These are phyloP conservation scores for Primulina eburnea DNA, from an alignment of 257 asterid species.

Conservation along the genomic window DNA sequence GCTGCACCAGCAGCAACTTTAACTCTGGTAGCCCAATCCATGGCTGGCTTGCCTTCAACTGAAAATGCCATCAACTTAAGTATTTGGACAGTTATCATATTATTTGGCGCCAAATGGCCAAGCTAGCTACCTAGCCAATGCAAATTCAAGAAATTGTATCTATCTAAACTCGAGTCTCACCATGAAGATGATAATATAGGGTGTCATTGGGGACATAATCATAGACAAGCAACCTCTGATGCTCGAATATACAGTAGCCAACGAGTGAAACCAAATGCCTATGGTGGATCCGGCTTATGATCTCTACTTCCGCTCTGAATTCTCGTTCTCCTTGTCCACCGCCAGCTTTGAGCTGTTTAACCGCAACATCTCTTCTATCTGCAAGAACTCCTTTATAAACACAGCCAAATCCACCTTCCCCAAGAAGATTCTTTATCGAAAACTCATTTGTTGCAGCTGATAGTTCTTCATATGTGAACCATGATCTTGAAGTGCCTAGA, in stretches of 20 bases:
- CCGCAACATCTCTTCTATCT: constrained; percentile 83
- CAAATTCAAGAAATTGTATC: background rate
- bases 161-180: constrained; percentile 36
- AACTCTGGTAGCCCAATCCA: constrained; percentile 84
- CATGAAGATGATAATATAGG: constrained; percentile 75
- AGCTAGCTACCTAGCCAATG: background rate
- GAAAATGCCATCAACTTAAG: constrained; percentile 15
- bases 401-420: constrained; percentile 90
- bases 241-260: constrained; percentile 78
- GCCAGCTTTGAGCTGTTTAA: constrained; percentile 80
- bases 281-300: constrained; percentile 86
- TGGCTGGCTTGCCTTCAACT: constrained; percentile 46
- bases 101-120: background rate
- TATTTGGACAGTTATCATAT: background rate
- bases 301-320: constrained; percentile 89
- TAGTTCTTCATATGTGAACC: constrained; percentile 78
- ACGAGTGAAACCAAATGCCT: constrained; percentile 89
- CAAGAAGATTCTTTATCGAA: constrained; percentile 50
- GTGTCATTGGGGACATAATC: constrained; percentile 84
- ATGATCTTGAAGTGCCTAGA: constrained; percentile 60
- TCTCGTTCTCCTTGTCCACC: constrained; percentile 96
- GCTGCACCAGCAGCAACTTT: constrained; percentile 93
- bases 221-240: constrained; percentile 77
- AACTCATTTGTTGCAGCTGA: constrained; percentile 58
- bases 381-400: constrained; percentile 74